These are phyloP conservation scores for Sugiyamaella americana DNA, from an alignment of 805 yeast genomes.

Conservation along the genomic window DNA sequence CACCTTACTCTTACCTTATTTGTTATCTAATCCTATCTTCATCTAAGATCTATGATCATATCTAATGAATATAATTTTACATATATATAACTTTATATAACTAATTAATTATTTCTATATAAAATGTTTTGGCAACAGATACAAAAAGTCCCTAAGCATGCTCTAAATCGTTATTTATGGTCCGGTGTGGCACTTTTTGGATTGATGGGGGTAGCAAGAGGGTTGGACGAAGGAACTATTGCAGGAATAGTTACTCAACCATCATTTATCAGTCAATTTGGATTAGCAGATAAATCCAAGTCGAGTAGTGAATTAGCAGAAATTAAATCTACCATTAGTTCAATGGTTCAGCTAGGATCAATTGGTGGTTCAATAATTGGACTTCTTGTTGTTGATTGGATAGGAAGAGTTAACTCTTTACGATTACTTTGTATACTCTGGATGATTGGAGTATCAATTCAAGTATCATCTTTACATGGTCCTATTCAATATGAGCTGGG, in stretches of 20 bases:
- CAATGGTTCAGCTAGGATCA: conserved; percentile 55
- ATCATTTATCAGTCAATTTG: conserved; percentile 40
- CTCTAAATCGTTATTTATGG: background rate
- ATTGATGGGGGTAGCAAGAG: conserved; percentile 50
- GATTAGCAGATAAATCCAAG: conserved; percentile 38
- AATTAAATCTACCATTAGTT: conserved; percentile 46
- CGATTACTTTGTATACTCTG: conserved; percentile 40
- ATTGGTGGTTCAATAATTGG: conserved; percentile 50
- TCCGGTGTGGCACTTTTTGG: conserved; percentile 45
- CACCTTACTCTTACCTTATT: too few species aligned
- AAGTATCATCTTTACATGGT: conserved; percentile 37
- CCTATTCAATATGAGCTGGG: conserved; percentile 48
- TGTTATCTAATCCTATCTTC: too few species aligned
- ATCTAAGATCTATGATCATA: too few species aligned
- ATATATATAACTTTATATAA: too few species aligned
- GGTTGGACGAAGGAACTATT: conserved; percentile 51
- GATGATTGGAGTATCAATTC: conserved; percentile 44
- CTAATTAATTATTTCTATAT: too few species aligned
- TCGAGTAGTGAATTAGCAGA: conserved; percentile 37
- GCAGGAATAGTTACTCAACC: conserved; percentile 42
- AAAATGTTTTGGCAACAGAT: background rate
- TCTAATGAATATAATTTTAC: too few species aligned
- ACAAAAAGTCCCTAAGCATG: background rate
- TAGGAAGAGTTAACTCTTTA: conserved; percentile 48
- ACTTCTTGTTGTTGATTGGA: conserved; percentile 41